Evolutionary conservation across 2,329 filamentous ascomycete species (phyloP).

Genomic region (Xylariaceae sp.): DNA sequence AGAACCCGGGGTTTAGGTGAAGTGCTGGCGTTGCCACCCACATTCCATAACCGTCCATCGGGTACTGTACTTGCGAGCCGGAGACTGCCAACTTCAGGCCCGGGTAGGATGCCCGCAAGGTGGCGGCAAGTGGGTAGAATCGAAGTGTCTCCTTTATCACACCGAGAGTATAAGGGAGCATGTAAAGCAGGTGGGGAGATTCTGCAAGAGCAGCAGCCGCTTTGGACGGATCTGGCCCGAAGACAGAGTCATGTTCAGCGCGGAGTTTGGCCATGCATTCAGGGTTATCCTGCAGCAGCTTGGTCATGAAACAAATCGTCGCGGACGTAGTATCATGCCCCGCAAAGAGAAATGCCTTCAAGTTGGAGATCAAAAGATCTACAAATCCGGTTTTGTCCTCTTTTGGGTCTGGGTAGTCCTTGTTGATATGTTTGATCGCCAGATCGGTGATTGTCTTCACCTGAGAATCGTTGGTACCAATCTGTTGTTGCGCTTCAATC

Average conservation of each 20-base stretch:
- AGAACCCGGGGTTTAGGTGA: constrained; percentile 27
- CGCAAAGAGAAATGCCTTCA: constrained; percentile 36
- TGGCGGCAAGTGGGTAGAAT: constrained; percentile 29
- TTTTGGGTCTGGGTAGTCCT: constrained; percentile 19
- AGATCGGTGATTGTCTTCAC: constrained; percentile 28
- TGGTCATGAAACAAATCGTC: constrained; percentile 33
- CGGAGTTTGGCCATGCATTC: constrained; percentile 28
- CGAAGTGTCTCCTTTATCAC: constrained; percentile 37
- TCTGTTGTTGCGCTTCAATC: constrained; percentile 21
- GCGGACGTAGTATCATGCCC: constrained; percentile 37
- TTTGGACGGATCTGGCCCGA: constrained; percentile 27
- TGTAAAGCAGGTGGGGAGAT: constrained; percentile 29
- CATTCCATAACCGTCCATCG: constrained; percentile 26
- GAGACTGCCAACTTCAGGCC: constrained; percentile 21
- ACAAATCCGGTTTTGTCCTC: constrained; percentile 22
- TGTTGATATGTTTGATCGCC: constrained; percentile 23
- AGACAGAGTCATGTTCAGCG: constrained; percentile 34
- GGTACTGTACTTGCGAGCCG: constrained; percentile 22
- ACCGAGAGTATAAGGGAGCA: constrained; percentile 34
- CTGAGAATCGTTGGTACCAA: constrained; percentile 11
- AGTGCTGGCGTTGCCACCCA: constrained; percentile 22
- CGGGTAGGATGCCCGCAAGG: constrained; percentile 17
- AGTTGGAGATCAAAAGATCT: constrained; percentile 30
- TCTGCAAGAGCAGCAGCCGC: constrained; percentile 15
- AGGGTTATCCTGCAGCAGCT: constrained; percentile 30